These are phyloP conservation scores for Graphilbum sp. DNA, from an alignment of 2,329 filamentous ascomycete genomes.

Conservation along the genomic window DNA sequence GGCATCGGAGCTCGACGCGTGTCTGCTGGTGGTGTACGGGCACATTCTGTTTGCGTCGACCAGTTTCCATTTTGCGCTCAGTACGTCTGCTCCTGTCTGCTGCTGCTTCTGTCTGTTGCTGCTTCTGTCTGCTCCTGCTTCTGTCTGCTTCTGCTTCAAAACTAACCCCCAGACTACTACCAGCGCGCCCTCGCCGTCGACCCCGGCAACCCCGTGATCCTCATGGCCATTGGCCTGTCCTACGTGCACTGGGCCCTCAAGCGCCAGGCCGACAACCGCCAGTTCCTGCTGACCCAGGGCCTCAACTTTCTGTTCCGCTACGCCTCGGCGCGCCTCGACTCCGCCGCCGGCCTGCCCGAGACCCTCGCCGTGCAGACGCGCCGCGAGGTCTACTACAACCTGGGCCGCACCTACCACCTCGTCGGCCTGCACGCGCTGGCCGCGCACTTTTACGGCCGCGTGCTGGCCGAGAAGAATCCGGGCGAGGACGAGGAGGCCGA, in stretches of 20 bases:
- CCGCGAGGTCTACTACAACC: conserved; percentile 71
- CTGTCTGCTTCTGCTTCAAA: neutral
- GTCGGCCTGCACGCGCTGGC: conserved; percentile 60
- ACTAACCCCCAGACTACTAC: conserved; percentile 49
- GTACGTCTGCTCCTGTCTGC: conserved; percentile 20
- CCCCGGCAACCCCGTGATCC: conserved; percentile 59
- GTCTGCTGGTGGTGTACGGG: conserved; percentile 74
- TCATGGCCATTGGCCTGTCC: conserved; percentile 64
- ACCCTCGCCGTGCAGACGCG: conserved; percentile 15
- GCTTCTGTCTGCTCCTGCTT: neutral
- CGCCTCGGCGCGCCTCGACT: conserved; percentile 37
- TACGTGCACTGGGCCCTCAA: conserved; percentile 87
- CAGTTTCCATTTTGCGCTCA: conserved; percentile 69
- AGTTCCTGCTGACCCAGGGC: conserved; percentile 75
- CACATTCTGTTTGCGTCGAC: conserved; percentile 76
- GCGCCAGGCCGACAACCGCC: conserved; percentile 74
- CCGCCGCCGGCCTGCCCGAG: conserved; percentile 8
- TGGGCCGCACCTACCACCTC: conserved; percentile 59
- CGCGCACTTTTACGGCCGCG: conserved; percentile 47
- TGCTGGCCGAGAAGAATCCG: conserved; percentile 22
- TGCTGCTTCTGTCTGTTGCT: neutral
- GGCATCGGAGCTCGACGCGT: conserved; percentile 45
- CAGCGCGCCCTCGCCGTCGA: conserved; percentile 61
- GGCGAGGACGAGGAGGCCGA: conserved; percentile 3
- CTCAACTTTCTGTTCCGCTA: conserved; percentile 67